phyloP scores from a whole-genome alignment of 2,329 filamentous ascomycete species.

The Laburnicola sp. region DNA sequence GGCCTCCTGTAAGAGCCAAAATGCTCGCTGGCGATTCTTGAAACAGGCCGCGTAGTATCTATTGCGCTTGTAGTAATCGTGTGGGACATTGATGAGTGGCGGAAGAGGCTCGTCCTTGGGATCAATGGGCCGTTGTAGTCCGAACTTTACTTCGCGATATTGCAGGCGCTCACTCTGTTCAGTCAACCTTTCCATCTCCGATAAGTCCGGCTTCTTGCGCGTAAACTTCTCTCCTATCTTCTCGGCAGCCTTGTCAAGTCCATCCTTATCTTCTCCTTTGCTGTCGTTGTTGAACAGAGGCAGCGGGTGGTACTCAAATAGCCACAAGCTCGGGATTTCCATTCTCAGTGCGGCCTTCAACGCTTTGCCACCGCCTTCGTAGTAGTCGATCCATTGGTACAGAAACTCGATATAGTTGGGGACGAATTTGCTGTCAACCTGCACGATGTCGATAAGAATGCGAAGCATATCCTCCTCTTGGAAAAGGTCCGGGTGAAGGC shows the following conservation, averaged over 20 bases:
- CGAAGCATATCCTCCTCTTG: slow-evolving; percentile 34
- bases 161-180: slow-evolving; percentile 36
- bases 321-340: slow-evolving; percentile 42
- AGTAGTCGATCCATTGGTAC: slow-evolving; percentile 40
- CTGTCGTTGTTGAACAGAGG: slow-evolving; percentile 14
- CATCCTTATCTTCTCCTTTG: neutral
- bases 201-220: slow-evolving; percentile 31
- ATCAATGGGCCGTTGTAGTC: slow-evolving; percentile 32
- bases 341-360: slow-evolving; percentile 34
- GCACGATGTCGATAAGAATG: slow-evolving; percentile 38
- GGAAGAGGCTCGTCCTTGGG: slow-evolving; percentile 24
- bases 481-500: slow-evolving; percentile 28
- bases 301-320: slow-evolving; percentile 39
- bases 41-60: slow-evolving; percentile 39
- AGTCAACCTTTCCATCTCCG: slow-evolving; percentile 24
- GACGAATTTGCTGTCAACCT: slow-evolving; percentile 28
- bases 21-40: slow-evolving; percentile 35
- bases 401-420: slow-evolving; percentile 43
- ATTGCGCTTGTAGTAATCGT: slow-evolving; percentile 19
- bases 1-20: slow-evolving; percentile 35
- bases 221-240: slow-evolving; percentile 24
- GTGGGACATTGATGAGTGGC: slow-evolving; percentile 39
- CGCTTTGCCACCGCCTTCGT: slow-evolving; percentile 37
- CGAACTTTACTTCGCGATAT: slow-evolving; percentile 39
- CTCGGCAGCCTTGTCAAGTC: slow-evolving; percentile 17